Percentiles rank a stretch among this genome's conserved stretches.
Conservation (phyloP, 345 rosid genomes). For the Citrus inodora region DNA sequence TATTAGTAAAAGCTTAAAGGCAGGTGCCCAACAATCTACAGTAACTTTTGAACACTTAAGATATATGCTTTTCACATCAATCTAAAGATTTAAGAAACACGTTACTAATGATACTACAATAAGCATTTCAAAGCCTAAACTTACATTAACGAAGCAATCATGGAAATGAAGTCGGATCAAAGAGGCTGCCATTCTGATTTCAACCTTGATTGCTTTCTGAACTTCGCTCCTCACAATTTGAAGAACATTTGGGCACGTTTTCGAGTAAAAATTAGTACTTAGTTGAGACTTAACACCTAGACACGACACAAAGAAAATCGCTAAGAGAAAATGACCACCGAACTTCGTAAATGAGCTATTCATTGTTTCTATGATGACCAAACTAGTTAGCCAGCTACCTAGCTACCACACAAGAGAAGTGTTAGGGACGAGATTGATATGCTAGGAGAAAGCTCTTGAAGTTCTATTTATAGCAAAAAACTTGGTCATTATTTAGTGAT, state of each 20-base stretch:
- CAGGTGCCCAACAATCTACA: too few relatives aligned
- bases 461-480: conserved; percentile 23
- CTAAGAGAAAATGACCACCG: conserved; percentile 15
- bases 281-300: conserved; percentile 47
- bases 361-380: conserved; percentile 17
- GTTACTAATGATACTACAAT: not conserved
- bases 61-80: not conserved
- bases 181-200: conserved; percentile 71
- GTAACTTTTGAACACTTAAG: too few relatives aligned
- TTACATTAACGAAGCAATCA: conserved; percentile 72
- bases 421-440: not conserved
- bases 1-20: too few relatives aligned
- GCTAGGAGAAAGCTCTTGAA: not conserved
- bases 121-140: conserved; percentile 10
- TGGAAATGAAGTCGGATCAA: conserved; percentile 63
- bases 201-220: conserved; percentile 45
- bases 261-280: conserved; percentile 38
- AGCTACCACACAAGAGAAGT: not conserved
- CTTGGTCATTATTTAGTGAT: not conserved
- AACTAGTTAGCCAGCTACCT: too few relatives aligned
- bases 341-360: conserved; percentile 16
- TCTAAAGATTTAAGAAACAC: not conserved
- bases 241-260: conserved; percentile 45
- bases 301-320: conserved; percentile 27
- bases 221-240: conserved; percentile 44